Conservation (phyloP, 805 yeast genomes). For the Alloascoidea africana region DNA sequence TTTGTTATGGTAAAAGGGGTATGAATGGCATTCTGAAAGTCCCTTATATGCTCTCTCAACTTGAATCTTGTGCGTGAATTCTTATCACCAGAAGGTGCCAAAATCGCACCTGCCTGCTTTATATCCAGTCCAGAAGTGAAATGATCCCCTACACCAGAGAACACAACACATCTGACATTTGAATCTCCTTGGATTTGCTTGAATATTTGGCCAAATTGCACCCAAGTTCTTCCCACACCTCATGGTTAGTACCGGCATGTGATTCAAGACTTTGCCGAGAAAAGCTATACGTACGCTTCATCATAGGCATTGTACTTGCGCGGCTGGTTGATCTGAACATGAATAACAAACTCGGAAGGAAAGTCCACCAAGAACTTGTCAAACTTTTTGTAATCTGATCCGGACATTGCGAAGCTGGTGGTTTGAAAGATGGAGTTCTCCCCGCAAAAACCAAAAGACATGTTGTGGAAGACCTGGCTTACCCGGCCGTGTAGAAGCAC, state of each 20-base stretch:
- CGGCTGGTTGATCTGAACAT: conserved; percentile 50
- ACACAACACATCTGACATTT: conserved; percentile 35
- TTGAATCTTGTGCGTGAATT: conserved; percentile 15
- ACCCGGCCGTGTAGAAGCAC: too few species aligned
- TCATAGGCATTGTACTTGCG: conserved; percentile 42
- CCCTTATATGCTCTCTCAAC: conserved; percentile 25
- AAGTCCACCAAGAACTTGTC: conserved; percentile 23
- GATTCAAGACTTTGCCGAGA: neutral
- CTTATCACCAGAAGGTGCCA: conserved; percentile 8
- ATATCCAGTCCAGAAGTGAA: conserved; percentile 59
- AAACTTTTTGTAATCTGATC: conserved; percentile 8
- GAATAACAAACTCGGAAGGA: conserved; percentile 32
- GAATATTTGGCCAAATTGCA: conserved; percentile 36
- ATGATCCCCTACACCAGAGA: conserved; percentile 38
- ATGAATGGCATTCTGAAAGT: conserved; percentile 42
- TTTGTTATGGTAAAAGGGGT: conserved; percentile 14
- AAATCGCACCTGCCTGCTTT: conserved; percentile 11
- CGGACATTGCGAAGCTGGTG: too few species aligned
- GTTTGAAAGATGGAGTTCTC: too few species aligned
- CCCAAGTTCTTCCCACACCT: conserved; percentile 28
- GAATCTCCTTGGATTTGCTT: conserved; percentile 26
- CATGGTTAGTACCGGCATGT: neutral
- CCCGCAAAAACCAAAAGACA: too few species aligned
- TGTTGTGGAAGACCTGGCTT: too few species aligned
- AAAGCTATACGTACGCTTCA: conserved; percentile 15